phyloP scores from a whole-genome alignment of 495 filamentous ascomycete genomes.

The Hypomontagnella monticulosa region DNA sequence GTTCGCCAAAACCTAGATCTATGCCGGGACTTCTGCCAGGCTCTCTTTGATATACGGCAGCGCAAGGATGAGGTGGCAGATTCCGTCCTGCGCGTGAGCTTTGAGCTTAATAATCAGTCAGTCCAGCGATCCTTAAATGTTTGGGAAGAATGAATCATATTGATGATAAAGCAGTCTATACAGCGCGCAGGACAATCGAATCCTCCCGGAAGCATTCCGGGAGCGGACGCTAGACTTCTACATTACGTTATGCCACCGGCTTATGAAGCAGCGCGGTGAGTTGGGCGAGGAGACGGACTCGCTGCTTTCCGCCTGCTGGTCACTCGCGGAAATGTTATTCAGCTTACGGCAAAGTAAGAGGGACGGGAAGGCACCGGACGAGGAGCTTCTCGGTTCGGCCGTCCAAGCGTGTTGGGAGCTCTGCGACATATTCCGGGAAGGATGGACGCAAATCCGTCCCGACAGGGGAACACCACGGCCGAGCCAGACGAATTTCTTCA shows the following conservation, averaged over 20 bases:
- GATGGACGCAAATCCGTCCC: slow-evolving; percentile 88
- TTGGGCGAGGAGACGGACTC: slow-evolving; percentile 82
- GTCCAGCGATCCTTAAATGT: slow-evolving; percentile 14
- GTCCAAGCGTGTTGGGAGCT: slow-evolving; percentile 96
- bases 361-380: slow-evolving; percentile 76
- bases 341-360: slow-evolving; percentile 84
- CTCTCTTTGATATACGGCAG: slow-evolving; percentile 83
- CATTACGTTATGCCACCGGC: slow-evolving; percentile 87
- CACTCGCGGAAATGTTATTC: slow-evolving; percentile 91
- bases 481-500: slow-evolving; percentile 76
- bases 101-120: slow-evolving; percentile 90
- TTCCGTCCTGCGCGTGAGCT: slow-evolving; percentile 88
- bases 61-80: slow-evolving; percentile 79
- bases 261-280: slow-evolving; percentile 90
- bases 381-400: slow-evolving; percentile 84
- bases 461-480: slow-evolving; percentile 88
- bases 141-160: background rate
- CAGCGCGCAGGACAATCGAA: slow-evolving; percentile 83
- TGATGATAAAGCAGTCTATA: slow-evolving; percentile 65
- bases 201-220: slow-evolving; percentile 85
- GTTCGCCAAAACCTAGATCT: slow-evolving; percentile 82
- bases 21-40: slow-evolving; percentile 90
- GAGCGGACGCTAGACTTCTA: slow-evolving; percentile 94
- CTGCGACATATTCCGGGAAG: slow-evolving; percentile 91
- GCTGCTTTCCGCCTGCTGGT: slow-evolving; percentile 87